Evolutionary conservation across 768 basidiomycete species (phyloP).

Genomic region (Cystofilobasidium bisporidii): DNA sequence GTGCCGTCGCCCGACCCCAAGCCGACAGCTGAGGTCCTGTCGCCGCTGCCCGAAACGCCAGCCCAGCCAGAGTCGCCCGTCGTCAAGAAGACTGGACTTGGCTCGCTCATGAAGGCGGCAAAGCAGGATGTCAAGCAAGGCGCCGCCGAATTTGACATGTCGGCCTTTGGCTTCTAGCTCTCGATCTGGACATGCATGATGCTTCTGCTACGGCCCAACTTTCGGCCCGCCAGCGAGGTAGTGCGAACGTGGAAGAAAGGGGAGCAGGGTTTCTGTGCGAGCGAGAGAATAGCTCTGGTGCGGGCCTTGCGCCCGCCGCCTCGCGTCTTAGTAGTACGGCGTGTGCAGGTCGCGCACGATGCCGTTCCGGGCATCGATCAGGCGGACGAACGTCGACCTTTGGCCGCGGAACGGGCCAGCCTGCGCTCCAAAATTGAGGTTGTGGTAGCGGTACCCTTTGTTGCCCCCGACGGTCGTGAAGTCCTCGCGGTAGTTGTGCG

Average conservation of each 20-base stretch:
- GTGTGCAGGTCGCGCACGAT: neutral
- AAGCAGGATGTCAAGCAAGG: constrained; percentile 60
- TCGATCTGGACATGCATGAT: neutral
- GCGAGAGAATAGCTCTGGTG: no score
- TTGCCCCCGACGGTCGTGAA: neutral
- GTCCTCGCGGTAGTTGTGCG: neutral
- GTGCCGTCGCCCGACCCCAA: neutral
- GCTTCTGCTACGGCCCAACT: no score
- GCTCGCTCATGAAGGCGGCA: constrained; percentile 79
- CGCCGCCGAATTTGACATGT: constrained; percentile 38
- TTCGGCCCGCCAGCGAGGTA: no score
- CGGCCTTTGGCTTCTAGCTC: constrained; percentile 24
- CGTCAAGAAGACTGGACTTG: constrained; percentile 55
- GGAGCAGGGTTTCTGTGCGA: no score
- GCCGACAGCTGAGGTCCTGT: neutral
- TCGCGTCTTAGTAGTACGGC: neutral
- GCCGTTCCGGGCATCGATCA: neutral
- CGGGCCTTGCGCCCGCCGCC: no score
- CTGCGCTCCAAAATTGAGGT: neutral
- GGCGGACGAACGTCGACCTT: neutral
- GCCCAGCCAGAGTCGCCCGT: neutral
- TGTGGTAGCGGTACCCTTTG: neutral
- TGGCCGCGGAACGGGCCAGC: neutral
- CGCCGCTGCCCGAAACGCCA: neutral
- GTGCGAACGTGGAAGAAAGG: no score